phyloP scores from a whole-genome alignment of 768 basidiomycete species.

The Kwoniella sp. region DNA sequence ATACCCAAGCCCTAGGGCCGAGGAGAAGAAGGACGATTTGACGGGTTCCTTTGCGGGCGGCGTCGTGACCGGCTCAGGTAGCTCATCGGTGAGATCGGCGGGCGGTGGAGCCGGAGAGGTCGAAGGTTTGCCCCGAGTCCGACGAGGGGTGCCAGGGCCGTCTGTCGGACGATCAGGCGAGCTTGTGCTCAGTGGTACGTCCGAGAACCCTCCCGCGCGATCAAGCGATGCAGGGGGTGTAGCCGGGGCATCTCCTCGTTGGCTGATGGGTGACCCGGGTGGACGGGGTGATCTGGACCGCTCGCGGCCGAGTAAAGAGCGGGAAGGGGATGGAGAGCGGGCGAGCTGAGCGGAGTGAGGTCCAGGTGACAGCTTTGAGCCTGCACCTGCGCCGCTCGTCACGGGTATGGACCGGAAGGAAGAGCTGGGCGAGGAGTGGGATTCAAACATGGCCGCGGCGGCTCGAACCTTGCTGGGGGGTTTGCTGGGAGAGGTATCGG shows the following conservation, averaged over 20 bases:
- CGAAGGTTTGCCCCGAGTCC: background rate
- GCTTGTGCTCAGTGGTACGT: conserved; percentile 7
- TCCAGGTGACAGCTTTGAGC: background rate
- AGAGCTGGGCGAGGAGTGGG: conserved; percentile 3
- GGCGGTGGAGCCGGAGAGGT: conserved; percentile 18
- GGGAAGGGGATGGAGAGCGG: background rate
- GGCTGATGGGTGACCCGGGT: no score
- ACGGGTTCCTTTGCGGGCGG: conserved; percentile 18
- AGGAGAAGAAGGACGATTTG: conserved; percentile 27
- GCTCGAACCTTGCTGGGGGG: conserved; percentile 24
- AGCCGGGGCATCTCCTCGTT: no score
- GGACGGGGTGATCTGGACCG: background rate
- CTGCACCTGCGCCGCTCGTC: background rate
- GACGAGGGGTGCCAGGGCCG: background rate
- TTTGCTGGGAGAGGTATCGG: no score
- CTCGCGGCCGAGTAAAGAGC: no score
- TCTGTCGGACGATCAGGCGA: background rate
- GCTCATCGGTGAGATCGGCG: conserved; percentile 4
- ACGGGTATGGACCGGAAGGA: conserved; percentile 15
- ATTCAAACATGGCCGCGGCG: conserved; percentile 35
- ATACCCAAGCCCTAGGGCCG: conserved; percentile 27
- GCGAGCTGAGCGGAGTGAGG: conserved; percentile 3
- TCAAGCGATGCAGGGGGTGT: background rate
- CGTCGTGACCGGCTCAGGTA: conserved; percentile 19
- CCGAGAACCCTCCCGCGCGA: conserved; percentile 14